Evolutionary conservation across 352 stramenopile genomes (phyloP).

Genomic region (Globisporangium ultimum): DNA sequence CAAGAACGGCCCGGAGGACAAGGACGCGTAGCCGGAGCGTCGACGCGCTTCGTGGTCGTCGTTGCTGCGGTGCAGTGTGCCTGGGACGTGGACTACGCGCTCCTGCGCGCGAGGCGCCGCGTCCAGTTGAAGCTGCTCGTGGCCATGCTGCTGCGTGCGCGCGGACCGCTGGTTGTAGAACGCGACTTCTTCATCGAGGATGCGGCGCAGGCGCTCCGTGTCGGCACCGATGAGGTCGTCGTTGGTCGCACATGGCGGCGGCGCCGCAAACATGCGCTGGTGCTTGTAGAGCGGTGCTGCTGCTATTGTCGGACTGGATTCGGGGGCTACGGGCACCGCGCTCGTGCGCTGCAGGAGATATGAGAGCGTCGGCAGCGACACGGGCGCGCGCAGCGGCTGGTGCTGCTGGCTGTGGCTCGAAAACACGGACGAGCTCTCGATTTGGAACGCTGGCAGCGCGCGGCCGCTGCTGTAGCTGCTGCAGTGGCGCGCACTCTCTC

Average conservation of each 20-base stretch:
- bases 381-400: not conserved
- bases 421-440: not conserved
- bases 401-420: not conserved
- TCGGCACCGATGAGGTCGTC: conserved; percentile 2
- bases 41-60: too few species aligned
- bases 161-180: conserved; percentile 14
- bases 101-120: not conserved
- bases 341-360: conserved; percentile 16
- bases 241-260: not conserved
- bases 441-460: not conserved
- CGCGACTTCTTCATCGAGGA: conserved; percentile 16
- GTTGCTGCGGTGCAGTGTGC: too few species aligned
- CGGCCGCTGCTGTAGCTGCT: not conserved
- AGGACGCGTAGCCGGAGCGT: too few species aligned
- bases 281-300: conserved; percentile 6
- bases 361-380: conserved; percentile 13
- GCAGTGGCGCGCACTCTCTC: not conserved
- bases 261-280: conserved; percentile 13
- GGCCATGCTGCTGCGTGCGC: not conserved
- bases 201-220: conserved; percentile 14
- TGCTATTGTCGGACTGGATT: not conserved
- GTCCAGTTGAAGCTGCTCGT: not conserved
- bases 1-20: too few species aligned
- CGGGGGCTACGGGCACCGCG: not conserved
- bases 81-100: too few species aligned